These are phyloP conservation scores for Marvania coccoides DNA, from an alignment of 139 green algal genomes.

Conservation along the genomic window DNA sequence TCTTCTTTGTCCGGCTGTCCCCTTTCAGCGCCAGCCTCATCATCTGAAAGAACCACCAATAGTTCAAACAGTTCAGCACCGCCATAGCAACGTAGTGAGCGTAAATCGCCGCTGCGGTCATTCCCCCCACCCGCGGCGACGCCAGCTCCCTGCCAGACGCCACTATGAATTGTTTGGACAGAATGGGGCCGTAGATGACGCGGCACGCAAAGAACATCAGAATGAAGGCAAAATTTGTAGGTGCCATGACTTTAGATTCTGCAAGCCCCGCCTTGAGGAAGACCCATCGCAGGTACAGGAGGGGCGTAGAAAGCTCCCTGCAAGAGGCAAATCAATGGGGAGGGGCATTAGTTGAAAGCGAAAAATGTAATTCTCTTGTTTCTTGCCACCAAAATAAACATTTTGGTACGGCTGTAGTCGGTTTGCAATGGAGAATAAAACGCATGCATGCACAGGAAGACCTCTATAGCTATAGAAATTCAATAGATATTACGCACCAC, in stretches of 20 bases:
- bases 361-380: too few species aligned
- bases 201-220: constrained; percentile 37
- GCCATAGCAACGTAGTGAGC: background rate
- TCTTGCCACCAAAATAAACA: too few species aligned
- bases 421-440: too few species aligned
- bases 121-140: background rate
- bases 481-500: too few species aligned
- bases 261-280: constrained; percentile 40
- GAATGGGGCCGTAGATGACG: constrained; percentile 26
- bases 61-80: constrained; percentile 3
- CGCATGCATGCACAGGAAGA: background rate
- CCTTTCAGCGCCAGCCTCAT: background rate
- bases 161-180: constrained; percentile 5
- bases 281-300: constrained; percentile 47
- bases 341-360: too few species aligned
- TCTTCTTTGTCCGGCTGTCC: background rate
- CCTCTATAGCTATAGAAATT: too few species aligned
- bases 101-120: background rate
- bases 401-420: too few species aligned
- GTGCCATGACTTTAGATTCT: constrained; percentile 5
- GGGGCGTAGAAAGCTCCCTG: constrained; percentile 41
- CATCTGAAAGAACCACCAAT: constrained; percentile 7
- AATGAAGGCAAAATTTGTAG: constrained; percentile 29
- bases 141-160: background rate
- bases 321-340: too few species aligned